A percentile compares a stretch with the other conserved stretches of the same genome.
Conservation (phyloP, 2,329 filamentous ascomycete species). For the Polytolypa hystricis region DNA sequence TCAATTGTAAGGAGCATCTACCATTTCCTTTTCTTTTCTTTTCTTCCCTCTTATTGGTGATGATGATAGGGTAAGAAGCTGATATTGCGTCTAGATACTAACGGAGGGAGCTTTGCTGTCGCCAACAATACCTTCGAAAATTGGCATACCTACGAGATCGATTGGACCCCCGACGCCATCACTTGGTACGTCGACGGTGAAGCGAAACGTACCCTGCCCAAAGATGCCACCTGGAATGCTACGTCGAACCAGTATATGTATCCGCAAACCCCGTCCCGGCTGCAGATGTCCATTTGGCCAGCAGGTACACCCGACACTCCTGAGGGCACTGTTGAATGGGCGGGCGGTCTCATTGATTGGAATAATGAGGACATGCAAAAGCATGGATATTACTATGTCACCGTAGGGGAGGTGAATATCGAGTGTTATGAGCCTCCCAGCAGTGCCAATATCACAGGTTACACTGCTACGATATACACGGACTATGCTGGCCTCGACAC, state of each 20-base stretch:
- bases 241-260: slow-evolving; percentile 73
- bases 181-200: slow-evolving; percentile 81
- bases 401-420: slow-evolving; percentile 65
- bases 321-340: slow-evolving; percentile 79
- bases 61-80: slow-evolving; percentile 1
- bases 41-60: no score
- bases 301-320: slow-evolving; percentile 71
- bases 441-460: slow-evolving; percentile 49
- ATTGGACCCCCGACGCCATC: slow-evolving; percentile 79
- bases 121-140: slow-evolving; percentile 59
- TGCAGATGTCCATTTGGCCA: slow-evolving; percentile 94
- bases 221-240: slow-evolving; percentile 72
- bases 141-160: slow-evolving; percentile 83
- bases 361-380: slow-evolving; percentile 65
- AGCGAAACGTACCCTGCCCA: slow-evolving; percentile 61
- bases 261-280: slow-evolving; percentile 81
- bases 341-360: slow-evolving; percentile 86
- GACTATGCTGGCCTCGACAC: slow-evolving; percentile 56
- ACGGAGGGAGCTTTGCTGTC: slow-evolving; percentile 62
- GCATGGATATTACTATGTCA: slow-evolving; percentile 80
- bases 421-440: slow-evolving; percentile 78
- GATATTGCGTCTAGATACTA: slow-evolving; percentile 47
- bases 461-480: slow-evolving; percentile 65
- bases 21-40: no score
- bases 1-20: slow-evolving; percentile 77